A percentile compares a stretch with the other conserved stretches of the same genome.
Evolutionary conservation across 805 yeast species (phyloP).

Genomic region (Saturnispora zaruensis): DNA sequence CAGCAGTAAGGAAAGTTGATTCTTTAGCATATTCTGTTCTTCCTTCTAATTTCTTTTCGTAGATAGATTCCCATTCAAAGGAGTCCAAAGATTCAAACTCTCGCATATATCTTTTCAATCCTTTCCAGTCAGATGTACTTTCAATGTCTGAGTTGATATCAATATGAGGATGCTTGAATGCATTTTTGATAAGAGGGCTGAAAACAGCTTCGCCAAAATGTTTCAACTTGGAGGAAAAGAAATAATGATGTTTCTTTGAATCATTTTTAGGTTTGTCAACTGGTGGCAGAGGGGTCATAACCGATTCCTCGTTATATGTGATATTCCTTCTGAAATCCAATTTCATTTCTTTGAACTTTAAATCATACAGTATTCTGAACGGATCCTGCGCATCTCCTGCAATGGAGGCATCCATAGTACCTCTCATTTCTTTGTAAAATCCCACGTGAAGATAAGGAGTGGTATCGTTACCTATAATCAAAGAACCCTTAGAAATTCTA

Average conservation of each 20-base stretch:
- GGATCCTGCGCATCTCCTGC: conserved; percentile 44
- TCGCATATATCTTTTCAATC: conserved; percentile 61
- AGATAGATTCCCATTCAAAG: conserved; percentile 7
- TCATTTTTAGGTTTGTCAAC: neutral
- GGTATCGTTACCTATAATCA: conserved; percentile 70
- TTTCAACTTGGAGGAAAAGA: neutral
- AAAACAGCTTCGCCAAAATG: neutral
- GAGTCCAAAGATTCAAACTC: conserved; percentile 9
- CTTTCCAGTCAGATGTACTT: conserved; percentile 50
- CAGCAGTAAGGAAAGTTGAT: conserved; percentile 59
- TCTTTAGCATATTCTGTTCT: conserved; percentile 76
- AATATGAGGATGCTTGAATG: neutral
- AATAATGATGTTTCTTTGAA: neutral
- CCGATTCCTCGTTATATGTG: conserved; percentile 35
- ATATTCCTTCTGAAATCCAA: conserved; percentile 63
- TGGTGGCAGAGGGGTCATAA: neutral
- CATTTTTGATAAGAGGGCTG: neutral
- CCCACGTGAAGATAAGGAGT: conserved; percentile 67
- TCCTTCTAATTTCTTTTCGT: conserved; percentile 25
- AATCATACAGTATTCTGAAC: conserved; percentile 39
- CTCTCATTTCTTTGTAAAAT: conserved; percentile 47
- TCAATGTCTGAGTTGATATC: neutral
- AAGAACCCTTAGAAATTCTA: conserved; percentile 53
- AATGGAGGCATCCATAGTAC: conserved; percentile 46
- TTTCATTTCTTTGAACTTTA: conserved; percentile 44